Evolutionary conservation across 768 basidiomycete genomes (phyloP), one percentile per base, ranked within the genome.

Genomic region (Erythrobasidium yunnanense): DNA sequence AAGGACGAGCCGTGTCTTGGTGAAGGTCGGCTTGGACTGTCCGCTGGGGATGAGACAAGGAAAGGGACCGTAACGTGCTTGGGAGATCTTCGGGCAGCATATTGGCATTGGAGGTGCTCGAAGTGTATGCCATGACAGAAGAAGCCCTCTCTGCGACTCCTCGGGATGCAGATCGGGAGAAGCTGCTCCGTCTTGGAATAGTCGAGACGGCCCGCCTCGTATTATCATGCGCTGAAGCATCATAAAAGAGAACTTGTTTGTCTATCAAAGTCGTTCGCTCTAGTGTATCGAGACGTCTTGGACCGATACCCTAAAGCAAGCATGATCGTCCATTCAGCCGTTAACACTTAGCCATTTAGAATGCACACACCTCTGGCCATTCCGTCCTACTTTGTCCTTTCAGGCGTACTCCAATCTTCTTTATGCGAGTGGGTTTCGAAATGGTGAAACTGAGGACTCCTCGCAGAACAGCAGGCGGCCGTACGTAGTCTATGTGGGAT

Each of bases 341-440:
- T n/a, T 13, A 8, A n/a, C n/a, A 47, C 25, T 13, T 1, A 4
- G 30, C 22, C 38, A 3, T 18, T 63, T 51, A 18, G 42, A 63
- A 54, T 52, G 38, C 38, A 29, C 63, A 65, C 65, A 45, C 88
- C 81, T 95, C 90, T 1, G 86, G 84, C 86, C 90, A 95, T 35
- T 83, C 81, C 2, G 85, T 87, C 23, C 80, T 77, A 1, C 85
- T 80, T 66, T 80, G 85, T 1, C 87, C 91, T 49, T 84, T 79
- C 22, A 99, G 77, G 74, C 85, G 83, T 38, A 95, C 79, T 62
- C 85, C 85, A 65, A 99, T 91, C 71, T 84, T 87, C 32, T 86
- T 85, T 70, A 99, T 85, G 74, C 84, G 84, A 57, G 84, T 90
- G 0, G 90, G 84, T 74, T 93, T 93, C 30, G 79, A 78, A 42